Percentiles rank a stretch among this genome's conserved stretches.
These are phyloP conservation scores for Notholithocarpus densiflorus DNA, from an alignment of 306 rosid genomes.

Conservation along the genomic window DNA sequence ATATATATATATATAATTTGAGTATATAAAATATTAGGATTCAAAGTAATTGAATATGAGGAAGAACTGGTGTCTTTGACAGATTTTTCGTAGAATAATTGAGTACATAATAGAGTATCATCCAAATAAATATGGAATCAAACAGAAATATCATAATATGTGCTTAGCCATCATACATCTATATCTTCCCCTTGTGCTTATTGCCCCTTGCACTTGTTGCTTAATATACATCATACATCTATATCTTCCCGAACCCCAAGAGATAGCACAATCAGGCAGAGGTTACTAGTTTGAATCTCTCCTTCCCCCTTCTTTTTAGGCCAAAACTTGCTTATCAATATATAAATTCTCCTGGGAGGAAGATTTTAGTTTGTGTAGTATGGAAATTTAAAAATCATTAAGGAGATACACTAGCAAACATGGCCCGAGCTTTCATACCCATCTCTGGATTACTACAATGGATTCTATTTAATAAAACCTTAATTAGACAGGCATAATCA, in stretches of 20 bases:
- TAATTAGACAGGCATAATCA: neutral
- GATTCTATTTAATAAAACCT: neutral
- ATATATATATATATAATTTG: neutral
- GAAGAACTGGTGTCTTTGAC: neutral
- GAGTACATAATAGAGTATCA: neutral
- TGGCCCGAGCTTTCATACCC: neutral
- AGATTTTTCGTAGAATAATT: neutral
- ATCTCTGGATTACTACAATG: neutral
- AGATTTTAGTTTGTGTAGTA: neutral
- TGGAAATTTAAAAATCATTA: neutral
- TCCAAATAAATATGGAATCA: neutral
- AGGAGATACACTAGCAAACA: neutral
- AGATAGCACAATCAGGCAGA: too few relatives aligned
- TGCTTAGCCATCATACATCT: neutral
- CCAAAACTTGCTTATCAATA: too few relatives aligned
- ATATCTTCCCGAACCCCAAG: neutral
- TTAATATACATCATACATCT: neutral
- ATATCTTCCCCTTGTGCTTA: neutral
- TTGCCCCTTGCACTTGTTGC: constrained; percentile 9
- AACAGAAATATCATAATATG: neutral
- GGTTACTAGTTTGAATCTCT: too few relatives aligned
- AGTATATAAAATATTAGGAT: neutral
- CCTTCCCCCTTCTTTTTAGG: too few relatives aligned
- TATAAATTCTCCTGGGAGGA: neutral
- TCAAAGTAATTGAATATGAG: neutral